Percentiles rank a stretch among this genome's conserved stretches.
Conservation (phyloP, 805 yeast genomes). For the Zygosaccharomyces gambellarensis region DNA sequence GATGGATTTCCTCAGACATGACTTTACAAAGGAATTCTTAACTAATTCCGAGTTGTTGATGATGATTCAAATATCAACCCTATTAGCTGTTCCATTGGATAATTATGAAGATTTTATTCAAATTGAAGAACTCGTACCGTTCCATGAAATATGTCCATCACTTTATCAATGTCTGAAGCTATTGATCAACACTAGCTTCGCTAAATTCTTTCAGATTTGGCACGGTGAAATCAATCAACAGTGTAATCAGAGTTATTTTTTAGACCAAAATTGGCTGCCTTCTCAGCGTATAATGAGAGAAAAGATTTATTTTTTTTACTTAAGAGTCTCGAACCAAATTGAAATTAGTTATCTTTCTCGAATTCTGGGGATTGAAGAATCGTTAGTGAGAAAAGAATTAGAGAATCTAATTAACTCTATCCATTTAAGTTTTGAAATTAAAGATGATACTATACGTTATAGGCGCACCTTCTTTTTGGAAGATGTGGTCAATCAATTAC, state of each 20-base stretch:
- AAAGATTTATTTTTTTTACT: constrained; percentile 29
- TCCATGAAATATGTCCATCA: constrained; percentile 14
- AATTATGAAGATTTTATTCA: constrained; percentile 24
- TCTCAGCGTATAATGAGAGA: constrained; percentile 22
- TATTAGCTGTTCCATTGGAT: constrained; percentile 29
- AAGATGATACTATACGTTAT: constrained; percentile 17
- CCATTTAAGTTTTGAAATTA: constrained; percentile 21
- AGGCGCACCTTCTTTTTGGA: constrained; percentile 9
- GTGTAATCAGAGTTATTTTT: constrained; percentile 18
- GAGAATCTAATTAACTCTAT: constrained; percentile 16
- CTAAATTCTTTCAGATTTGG: constrained; percentile 26
- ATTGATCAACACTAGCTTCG: constrained; percentile 23
- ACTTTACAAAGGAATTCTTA: constrained; percentile 8
- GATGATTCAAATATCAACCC: constrained; percentile 23
- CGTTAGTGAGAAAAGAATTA: constrained; percentile 18
- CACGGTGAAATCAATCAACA: constrained; percentile 13
- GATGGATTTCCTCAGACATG: constrained; percentile 1
- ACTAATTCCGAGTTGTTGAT: constrained; percentile 19
- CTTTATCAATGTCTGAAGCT: constrained; percentile 17
- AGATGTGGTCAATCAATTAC: constrained; percentile 11
- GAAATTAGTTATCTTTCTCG: constrained; percentile 25
- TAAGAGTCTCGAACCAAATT: constrained; percentile 24
- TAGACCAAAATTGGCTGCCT: constrained; percentile 19
- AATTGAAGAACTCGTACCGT: constrained; percentile 15
- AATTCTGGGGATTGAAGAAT: constrained; percentile 18